phyloP scores from a whole-genome alignment of 2,329 filamentous ascomycete species.

The Fusarium ramigenum region DNA sequence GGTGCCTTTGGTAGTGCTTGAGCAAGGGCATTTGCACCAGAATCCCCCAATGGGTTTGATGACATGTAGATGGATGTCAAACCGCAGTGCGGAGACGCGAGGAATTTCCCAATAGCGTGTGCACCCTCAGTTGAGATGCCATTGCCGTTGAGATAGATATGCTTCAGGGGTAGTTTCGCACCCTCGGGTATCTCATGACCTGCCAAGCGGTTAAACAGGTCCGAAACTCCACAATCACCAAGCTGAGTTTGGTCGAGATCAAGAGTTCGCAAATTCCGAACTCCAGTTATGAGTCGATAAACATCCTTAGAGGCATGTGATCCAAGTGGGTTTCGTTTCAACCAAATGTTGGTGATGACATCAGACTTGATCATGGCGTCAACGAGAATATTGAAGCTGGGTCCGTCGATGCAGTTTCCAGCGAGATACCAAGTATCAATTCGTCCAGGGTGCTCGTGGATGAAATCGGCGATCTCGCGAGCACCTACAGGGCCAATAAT shows the following conservation, averaged over 20 bases:
- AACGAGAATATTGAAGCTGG: constrained; percentile 54
- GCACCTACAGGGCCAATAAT: constrained; percentile 61
- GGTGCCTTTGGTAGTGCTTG: constrained; percentile 45
- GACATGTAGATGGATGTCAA: constrained; percentile 52
- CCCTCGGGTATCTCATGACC: constrained; percentile 43
- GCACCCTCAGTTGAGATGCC: constrained; percentile 47
- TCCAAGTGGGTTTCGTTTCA: constrained; percentile 63
- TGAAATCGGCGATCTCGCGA: constrained; percentile 56
- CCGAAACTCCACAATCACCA: constrained; percentile 56
- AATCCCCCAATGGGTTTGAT: constrained; percentile 50
- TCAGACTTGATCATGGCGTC: constrained; percentile 55
- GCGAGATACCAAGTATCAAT: constrained; percentile 66
- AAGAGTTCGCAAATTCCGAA: constrained; percentile 56
- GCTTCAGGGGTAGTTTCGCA: constrained; percentile 45
- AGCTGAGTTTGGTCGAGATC: constrained; percentile 65
- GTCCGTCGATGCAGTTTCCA: constrained; percentile 61
- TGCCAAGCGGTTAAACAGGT: constrained; percentile 53
- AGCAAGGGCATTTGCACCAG: constrained; percentile 45
- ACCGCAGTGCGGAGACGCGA: constrained; percentile 46
- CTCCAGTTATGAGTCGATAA: constrained; percentile 55
- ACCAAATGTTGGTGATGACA: constrained; percentile 60
- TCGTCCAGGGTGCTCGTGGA: constrained; percentile 54
- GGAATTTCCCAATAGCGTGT: constrained; percentile 46
- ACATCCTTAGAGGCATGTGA: constrained; percentile 51
- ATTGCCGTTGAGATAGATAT: constrained; percentile 51